Conservation (phyloP, 1,284 basidiomycete genomes). For the Sutorius eximius region DNA sequence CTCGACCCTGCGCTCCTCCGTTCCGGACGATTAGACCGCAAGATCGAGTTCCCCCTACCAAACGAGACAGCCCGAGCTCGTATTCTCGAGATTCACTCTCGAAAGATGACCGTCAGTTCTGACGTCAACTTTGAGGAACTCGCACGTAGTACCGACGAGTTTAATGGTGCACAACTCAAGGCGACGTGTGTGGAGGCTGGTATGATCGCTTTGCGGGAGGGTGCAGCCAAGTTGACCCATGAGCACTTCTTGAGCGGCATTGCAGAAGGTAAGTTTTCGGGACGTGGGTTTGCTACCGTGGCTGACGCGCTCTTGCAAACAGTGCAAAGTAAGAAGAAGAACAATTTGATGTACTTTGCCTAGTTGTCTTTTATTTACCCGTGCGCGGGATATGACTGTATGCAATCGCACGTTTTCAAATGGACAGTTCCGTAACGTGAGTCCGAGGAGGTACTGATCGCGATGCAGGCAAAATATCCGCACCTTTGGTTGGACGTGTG, state of each 20-base stretch:
- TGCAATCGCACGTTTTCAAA: slow-evolving; percentile 6
- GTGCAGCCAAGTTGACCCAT: slow-evolving; percentile 85
- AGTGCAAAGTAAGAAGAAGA: slow-evolving; percentile 98
- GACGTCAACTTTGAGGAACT: slow-evolving; percentile 93
- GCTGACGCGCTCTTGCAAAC: slow-evolving; percentile 21
- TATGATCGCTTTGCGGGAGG: slow-evolving; percentile 96
- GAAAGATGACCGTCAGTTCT: slow-evolving; percentile 86
- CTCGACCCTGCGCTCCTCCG: slow-evolving; percentile 97
- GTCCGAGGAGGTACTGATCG: neutral
- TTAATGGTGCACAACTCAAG: slow-evolving; percentile 94
- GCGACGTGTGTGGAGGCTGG: slow-evolving; percentile 97
- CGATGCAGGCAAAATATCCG: neutral
- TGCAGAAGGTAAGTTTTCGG: slow-evolving; percentile 67
- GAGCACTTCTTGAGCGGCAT: slow-evolving; percentile 95
- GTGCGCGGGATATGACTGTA: slow-evolving; percentile 1
- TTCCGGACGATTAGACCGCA: slow-evolving; percentile 93
- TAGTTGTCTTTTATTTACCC: slow-evolving; percentile 32
- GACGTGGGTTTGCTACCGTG: slow-evolving; percentile 10
- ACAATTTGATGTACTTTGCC: slow-evolving; percentile 88
- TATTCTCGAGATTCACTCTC: slow-evolving; percentile 93
- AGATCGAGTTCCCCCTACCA: slow-evolving; percentile 94
- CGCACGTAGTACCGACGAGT: slow-evolving; percentile 93
- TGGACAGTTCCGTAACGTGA: neutral
- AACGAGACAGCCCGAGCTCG: slow-evolving; percentile 95
- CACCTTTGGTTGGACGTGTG: too few species aligned